Percentiles rank a stretch among this genome's conserved stretches.
Evolutionary conservation across 768 basidiomycete species (phyloP).

Genomic region (Cyclocybe cylindracea): DNA sequence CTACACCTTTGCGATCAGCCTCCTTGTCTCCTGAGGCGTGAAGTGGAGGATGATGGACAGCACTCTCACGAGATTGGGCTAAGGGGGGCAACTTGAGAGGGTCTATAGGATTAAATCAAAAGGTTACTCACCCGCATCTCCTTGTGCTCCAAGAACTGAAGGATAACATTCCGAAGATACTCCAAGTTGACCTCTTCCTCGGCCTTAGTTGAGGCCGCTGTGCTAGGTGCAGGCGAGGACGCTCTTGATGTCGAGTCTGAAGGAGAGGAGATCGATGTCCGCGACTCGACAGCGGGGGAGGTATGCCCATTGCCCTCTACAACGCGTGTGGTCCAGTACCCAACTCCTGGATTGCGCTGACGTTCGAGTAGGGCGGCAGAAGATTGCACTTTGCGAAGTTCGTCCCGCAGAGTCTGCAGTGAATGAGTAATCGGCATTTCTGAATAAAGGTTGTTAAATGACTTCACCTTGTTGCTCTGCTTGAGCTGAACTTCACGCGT

Average conservation of each 20-base stretch:
- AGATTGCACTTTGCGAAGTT: slow-evolving; percentile 93
- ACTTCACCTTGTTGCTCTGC: slow-evolving; percentile 72
- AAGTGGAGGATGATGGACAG: slow-evolving; percentile 91
- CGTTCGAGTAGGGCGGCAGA: slow-evolving; percentile 88
- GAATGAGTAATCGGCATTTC: background rate
- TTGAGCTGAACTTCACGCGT: slow-evolving; percentile 70
- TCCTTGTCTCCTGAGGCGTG: slow-evolving; percentile 91
- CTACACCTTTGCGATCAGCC: slow-evolving; percentile 85
- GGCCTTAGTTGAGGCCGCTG: slow-evolving; percentile 37
- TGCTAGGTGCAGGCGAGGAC: slow-evolving; percentile 36
- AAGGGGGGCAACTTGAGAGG: slow-evolving; percentile 2
- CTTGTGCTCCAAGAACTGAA: slow-evolving; percentile 98
- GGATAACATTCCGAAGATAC: slow-evolving; percentile 92
- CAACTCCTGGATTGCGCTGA: slow-evolving; percentile 91
- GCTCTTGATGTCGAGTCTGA: slow-evolving; percentile 35
- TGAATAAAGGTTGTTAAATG: background rate
- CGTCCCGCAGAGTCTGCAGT: slow-evolving; percentile 82
- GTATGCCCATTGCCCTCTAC: slow-evolving; percentile 27
- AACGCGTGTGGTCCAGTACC: slow-evolving; percentile 78
- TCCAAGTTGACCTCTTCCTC: slow-evolving; percentile 96
- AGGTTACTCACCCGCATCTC: slow-evolving; percentile 85
- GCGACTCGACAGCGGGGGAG: slow-evolving; percentile 40
- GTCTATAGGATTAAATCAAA: background rate
- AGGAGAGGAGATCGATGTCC: slow-evolving; percentile 35
- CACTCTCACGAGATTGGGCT: slow-evolving; percentile 91